Evolutionary conservation across 441 rosid genomes (phyloP).

Genomic region (Theobroma grandiflorum): DNA sequence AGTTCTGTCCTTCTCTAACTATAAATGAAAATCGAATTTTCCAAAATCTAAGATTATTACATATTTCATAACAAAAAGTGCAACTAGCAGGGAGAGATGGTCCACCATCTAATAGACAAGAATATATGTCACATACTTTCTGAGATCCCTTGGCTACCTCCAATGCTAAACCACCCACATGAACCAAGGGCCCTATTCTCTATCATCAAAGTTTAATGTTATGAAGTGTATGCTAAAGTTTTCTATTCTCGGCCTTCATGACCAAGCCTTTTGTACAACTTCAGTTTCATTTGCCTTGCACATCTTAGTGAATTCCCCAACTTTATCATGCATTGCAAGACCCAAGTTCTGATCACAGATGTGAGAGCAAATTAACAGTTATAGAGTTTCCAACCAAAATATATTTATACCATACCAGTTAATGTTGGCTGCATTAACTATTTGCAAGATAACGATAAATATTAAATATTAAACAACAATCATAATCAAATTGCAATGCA

Average conservation of each 20-base stretch:
- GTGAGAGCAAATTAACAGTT: not conserved
- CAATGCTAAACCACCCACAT: not conserved
- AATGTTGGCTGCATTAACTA: not conserved
- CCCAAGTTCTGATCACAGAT: not conserved
- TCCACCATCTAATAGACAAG: constrained; percentile 6
- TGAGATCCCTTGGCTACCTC: not conserved
- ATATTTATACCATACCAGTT: not conserved
- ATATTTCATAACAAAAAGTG: not conserved
- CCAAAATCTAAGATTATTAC: constrained; percentile 2
- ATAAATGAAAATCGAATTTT: not conserved
- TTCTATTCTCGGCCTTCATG: not conserved
- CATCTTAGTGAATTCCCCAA: not conserved
- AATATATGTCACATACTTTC: not conserved
- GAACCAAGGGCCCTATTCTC: not conserved
- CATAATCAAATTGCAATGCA: not conserved
- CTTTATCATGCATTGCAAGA: not conserved
- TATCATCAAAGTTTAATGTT: not conserved
- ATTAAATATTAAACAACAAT: constrained; percentile 14
- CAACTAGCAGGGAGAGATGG: not conserved
- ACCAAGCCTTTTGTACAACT: constrained; percentile 4
- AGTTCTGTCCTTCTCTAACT: not conserved
- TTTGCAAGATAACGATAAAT: not conserved
- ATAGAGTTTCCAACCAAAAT: constrained; percentile 9
- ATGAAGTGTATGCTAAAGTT: constrained; percentile 2
- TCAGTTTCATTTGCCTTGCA: not conserved